Evolutionary conservation across 116 monocot genomes (phyloP).

Genomic region (Posidonia oceanica): DNA sequence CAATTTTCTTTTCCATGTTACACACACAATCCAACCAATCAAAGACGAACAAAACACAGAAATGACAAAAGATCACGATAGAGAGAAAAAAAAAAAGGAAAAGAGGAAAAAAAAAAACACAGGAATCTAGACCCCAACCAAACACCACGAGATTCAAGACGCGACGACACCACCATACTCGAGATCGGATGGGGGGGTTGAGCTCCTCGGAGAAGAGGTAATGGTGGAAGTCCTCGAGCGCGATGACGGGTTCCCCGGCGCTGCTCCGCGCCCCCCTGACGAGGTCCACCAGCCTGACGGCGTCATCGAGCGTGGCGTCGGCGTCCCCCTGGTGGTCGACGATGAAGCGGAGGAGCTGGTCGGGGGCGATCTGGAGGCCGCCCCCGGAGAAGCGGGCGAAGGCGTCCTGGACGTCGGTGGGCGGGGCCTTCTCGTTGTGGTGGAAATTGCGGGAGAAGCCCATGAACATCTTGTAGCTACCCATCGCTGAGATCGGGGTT

Average conservation of each 20-base stretch:
- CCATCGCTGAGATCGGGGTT: conserved; percentile 13
- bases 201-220: conserved; percentile 64
- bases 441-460: conserved; percentile 52
- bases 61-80: neutral
- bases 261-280: conserved; percentile 19
- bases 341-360: conserved; percentile 51
- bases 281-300: conserved; percentile 32
- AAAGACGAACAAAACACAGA: neutral
- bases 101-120: neutral
- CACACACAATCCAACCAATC: neutral
- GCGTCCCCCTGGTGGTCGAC: conserved; percentile 28
- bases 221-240: conserved; percentile 61
- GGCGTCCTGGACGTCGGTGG: conserved; percentile 38
- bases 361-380: conserved; percentile 25
- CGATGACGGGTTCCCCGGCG: conserved; percentile 15
- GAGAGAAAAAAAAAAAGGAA: neutral
- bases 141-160: neutral
- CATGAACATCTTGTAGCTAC: conserved; percentile 51
- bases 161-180: conserved; percentile 17
- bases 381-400: conserved; percentile 37
- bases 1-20: neutral
- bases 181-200: conserved; percentile 61
- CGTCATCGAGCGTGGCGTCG: conserved; percentile 19
- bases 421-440: conserved; percentile 34
- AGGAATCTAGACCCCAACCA: neutral